Base-by-base conservation (phyloP, 2,329 filamentous ascomycete genomes). In the Aspergillus thermomutatus region DNA sequence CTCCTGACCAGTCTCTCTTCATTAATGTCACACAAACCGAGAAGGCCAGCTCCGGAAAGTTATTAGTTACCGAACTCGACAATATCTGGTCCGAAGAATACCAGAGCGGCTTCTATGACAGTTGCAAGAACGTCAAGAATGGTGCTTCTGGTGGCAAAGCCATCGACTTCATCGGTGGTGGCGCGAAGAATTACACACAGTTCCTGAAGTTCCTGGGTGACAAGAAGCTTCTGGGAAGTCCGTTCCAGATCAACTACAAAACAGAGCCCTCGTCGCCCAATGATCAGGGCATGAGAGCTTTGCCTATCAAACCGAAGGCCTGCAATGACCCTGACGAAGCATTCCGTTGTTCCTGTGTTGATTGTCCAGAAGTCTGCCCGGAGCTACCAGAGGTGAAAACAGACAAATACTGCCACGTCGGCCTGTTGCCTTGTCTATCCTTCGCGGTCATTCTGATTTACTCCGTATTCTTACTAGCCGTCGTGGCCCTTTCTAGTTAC, bases 121-220 rank as follows among this genome's bases (percentile, higher is more conserved):
- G 94, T 77, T 99, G 94, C 80, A 97, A 97, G 76, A 92, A 99
- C 73, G 93, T 99, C 76, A 99, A 99, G 72, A 97, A 97, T 68
- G 94, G 94, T 37, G 89, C 92, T 6, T 92, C 93, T 45, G 96
- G 96, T 70, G 89, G 90, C 59, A 92, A 89, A 68, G 94, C 93
- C 17, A 99, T 99, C 84, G 89, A 93, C 66, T 87, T 99, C 66
- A 97, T 99, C 59, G 95, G 94, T 31, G 94, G 94, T 17, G 92
- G 93, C 17, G 94, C 94, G 11, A 93, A 92, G 74, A 90, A 97
- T 71, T 95, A 93, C 72, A 85, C 86, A 0, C 84, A 89, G 45
- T 89, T 99, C 65, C 78, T 99, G 64, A 93, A 92, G 69, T 99
- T 97, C 66, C 77, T 99, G 34, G 94, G 94, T 17, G 88, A 96